Evolutionary conservation across 2,329 filamentous ascomycete genomes (phyloP), one percentile per base, ranked within the genome.

Genomic region (Aulographum hederae): DNA sequence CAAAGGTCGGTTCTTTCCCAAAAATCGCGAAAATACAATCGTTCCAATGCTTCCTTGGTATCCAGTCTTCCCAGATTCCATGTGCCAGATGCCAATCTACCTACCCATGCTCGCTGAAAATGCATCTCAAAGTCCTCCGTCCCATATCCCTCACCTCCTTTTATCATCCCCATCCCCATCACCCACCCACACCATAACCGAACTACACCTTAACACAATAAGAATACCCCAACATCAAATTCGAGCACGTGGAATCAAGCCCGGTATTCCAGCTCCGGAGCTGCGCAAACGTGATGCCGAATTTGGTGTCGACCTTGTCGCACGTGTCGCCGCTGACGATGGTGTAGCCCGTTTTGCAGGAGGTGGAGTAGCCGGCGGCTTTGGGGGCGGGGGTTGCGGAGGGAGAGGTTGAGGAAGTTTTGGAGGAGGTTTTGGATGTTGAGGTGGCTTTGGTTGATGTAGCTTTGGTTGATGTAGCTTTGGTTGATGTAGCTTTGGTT

Each of bases 171-270:
- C n/a, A n/a, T n/a, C n/a, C n/a, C n/a, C n/a, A n/a, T n/a, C n/a
- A n/a, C n/a, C n/a, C n/a, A n/a, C n/a, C n/a, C n/a, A n/a, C n/a
- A n/a, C n/a, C n/a, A n/a, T n/a, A n/a, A n/a, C n/a, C n/a, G n/a
- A n/a, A n/a, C n/a, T n/a, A n/a, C n/a, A n/a, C 23, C 26, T 26
- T 25, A 19, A 49, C 41, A 37, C 53, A 57, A 40, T 56, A 53
- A 26, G 41, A 39, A 32, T 50, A 52, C 5, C 44, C 50, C 19
- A 43, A 36, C 51, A 50, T 53, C 14, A 56, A 41, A 38, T 56
- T 56, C 26, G 34, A 40, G 41, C 52, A 57, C 23, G 41, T 32
- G 1, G 36, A 32, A 32, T 50, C 39, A 5, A 57, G 33, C 16
- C 41, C 28, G 15, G 41, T 33, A 38, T 57, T 57, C 34, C 46